These are phyloP conservation scores for Rhodamnia argentea DNA, from an alignment of 345 rosid genomes.

Conservation along the genomic window DNA sequence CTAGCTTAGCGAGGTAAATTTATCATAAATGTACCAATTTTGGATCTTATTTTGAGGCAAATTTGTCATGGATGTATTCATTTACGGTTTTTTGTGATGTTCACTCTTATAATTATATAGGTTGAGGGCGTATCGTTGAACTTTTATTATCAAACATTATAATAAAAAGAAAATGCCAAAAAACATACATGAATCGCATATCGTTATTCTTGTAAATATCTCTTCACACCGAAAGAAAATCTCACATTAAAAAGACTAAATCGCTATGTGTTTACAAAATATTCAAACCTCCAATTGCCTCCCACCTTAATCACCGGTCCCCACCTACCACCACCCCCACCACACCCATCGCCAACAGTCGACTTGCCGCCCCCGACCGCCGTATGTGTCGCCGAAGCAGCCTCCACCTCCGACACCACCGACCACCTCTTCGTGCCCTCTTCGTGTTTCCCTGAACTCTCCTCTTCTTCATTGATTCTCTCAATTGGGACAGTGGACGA, in stretches of 20 bases:
- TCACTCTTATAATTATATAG: neutral
- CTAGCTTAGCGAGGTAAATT: no score
- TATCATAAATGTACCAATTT: no score
- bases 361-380: neutral
- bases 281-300: neutral
- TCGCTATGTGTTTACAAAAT: neutral
- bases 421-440: neutral
- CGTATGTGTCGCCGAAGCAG: neutral
- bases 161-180: neutral
- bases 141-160: neutral
- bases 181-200: neutral
- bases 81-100: no score
- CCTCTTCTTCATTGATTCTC: neutral
- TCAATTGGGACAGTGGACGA: neutral
- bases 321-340: neutral
- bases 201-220: no score
- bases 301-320: fast-evolving
- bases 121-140: no score
- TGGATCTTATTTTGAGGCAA: no score
- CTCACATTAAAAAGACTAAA: neutral
- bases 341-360: neutral
- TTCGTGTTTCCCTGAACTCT: neutral
- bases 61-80: no score
- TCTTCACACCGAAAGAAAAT: neutral
- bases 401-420: neutral